phyloP scores from a whole-genome alignment of 208 protist genomes.

The Sergeia podlipaevii region DNA sequence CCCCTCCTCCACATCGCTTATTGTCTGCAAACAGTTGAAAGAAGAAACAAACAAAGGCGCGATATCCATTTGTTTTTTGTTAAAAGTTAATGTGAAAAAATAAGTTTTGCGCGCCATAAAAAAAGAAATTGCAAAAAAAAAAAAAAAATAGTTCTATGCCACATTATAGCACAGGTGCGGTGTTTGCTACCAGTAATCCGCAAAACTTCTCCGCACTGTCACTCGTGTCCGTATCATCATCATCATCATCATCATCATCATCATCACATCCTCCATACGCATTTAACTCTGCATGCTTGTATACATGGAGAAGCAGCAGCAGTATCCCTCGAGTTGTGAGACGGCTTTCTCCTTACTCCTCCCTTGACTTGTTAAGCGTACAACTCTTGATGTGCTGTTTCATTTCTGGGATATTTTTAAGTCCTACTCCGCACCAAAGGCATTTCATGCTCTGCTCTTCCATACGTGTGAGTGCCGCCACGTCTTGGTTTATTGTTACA shows the following conservation, averaged over 20 bases:
- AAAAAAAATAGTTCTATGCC: constrained; percentile 5
- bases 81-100: constrained; percentile 4
- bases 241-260: neutral
- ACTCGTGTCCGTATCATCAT: too few species aligned
- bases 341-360: neutral
- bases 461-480: constrained; percentile 39
- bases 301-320: constrained; percentile 1
- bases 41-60: constrained; percentile 11
- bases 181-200: too few species aligned
- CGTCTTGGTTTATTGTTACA: constrained; percentile 71
- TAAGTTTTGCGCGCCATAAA: neutral
- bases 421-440: constrained; percentile 70
- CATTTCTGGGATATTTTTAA: constrained; percentile 52
- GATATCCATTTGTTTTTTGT: neutral
- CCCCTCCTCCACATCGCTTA: too few species aligned
- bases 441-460: constrained; percentile 74
- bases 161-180: too few species aligned
- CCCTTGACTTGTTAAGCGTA: constrained; percentile 32
- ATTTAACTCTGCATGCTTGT: constrained; percentile 20
- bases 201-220: too few species aligned
- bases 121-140: constrained; percentile 3
- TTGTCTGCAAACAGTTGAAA: neutral
- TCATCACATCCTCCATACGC: constrained; percentile 9
- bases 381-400: constrained; percentile 62
- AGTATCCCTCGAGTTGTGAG: neutral